phyloP scores from a whole-genome alignment of 257 asterid species.

The Vinca minor region DNA sequence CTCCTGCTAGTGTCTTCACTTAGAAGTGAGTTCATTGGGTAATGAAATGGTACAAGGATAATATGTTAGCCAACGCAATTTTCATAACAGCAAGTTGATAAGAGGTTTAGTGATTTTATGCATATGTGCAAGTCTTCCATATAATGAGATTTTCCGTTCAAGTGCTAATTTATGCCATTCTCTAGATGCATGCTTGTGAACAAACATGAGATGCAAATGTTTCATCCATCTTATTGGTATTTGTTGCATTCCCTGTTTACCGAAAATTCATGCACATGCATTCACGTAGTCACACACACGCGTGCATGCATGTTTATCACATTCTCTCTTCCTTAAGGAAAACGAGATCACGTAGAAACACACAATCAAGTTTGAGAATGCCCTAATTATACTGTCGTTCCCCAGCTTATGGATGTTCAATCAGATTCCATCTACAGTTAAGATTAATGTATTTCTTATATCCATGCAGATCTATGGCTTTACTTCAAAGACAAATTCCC shows the following conservation, averaged over 20 bases:
- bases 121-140: no score
- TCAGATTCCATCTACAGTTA: not conserved
- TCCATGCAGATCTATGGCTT: constrained; percentile 32
- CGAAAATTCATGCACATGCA: not conserved
- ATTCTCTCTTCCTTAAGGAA: not conserved
- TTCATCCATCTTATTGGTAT: not conserved
- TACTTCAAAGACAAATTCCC: constrained; percentile 33
- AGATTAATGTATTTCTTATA: constrained; percentile 12
- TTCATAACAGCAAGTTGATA: no score
- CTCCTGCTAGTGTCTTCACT: not conserved
- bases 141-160: not conserved
- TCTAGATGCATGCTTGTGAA: not conserved
- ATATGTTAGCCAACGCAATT: not conserved
- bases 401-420: not conserved
- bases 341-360: no score
- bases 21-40: not conserved
- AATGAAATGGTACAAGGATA: not conserved
- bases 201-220: no score
- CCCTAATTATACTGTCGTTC: no score
- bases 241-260: not conserved
- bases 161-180: not conserved
- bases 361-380: not conserved
- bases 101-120: no score
- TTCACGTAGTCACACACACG: no score
- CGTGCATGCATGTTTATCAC: not conserved